Evolutionary conservation across 192 early-diverging fungal species (phyloP), one percentile per base, ranked within the genome.

Genomic region (Allomyces macrogynus): DNA sequence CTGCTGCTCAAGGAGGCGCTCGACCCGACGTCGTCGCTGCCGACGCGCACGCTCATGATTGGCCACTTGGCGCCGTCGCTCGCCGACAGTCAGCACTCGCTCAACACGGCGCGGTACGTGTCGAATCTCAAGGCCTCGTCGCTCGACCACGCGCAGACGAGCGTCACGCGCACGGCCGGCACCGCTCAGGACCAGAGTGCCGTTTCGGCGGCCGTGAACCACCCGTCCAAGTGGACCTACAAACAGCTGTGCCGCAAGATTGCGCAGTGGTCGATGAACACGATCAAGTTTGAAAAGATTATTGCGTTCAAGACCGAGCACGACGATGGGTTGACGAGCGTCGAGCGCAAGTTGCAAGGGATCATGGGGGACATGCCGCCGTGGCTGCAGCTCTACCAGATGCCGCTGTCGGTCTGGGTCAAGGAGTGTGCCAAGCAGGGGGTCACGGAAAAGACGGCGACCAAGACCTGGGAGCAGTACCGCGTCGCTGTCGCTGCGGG

Each of bases 21-120:
- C 23, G 77, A 78, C 64, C 73, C 74, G 24, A 73, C 75, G 62
- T 57, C 75, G 18, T 67, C 67, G 22, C 62, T 40, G 23, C 23
- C 62, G 23, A 66, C 69, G 23, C 63, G 57, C 32, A 77, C 73
- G 7, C 71, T 73, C 22, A 77, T 77, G 74, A 67, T 77, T 43
- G 49, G 76, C 76, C 10, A 75, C 70, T 7, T 62, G 75, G 5
- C 65, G 69, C 66, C 76, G 73, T 60, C 70, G 76, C n/a, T 69
- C 66, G 1, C 61, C 27, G 24, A 71, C 67, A 8, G 65, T 26
- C 73, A 77, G 64, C 73, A 77, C 60, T 70, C 76, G 32, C 61
- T 77, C 32, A 76, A 76, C 65, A 77, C 76, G 7, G 24, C 75
- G 63, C 18, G 76, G 61, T 77, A 77, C 67, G 76, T 57, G 49